Conservation (phyloP, 495 filamentous ascomycete genomes). For the Penicillium antarcticum region DNA sequence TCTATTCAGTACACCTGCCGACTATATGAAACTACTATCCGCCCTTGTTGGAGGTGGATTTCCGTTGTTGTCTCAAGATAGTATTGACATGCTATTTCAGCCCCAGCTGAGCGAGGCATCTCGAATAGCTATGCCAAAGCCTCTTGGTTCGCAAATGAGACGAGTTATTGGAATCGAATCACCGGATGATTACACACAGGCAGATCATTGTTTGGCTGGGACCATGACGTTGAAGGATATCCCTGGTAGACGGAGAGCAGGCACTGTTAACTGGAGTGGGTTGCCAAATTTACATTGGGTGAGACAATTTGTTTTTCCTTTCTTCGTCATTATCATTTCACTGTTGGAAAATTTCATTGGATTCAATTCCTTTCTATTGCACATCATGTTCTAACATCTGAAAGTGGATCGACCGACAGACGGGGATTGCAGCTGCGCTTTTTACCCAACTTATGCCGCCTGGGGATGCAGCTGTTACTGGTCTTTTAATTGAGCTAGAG, state of each 20-base stretch:
- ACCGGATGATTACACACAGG: slow-evolving; percentile 1
- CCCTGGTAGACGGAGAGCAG: slow-evolving; percentile 13
- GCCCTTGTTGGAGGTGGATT: slow-evolving; percentile 9
- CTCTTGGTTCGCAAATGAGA: slow-evolving; percentile 14
- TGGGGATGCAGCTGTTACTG: slow-evolving; percentile 7
- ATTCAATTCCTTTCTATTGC: not conserved
- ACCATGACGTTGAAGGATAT: slow-evolving; percentile 12
- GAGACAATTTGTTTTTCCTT: not conserved
- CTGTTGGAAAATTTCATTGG: not conserved
- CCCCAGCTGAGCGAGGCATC: slow-evolving; percentile 12
- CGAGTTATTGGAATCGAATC: slow-evolving; percentile 8
- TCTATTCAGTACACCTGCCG: slow-evolving; percentile 29
- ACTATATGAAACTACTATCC: slow-evolving; percentile 11
- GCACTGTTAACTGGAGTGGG: slow-evolving; percentile 22
- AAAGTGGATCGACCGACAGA: slow-evolving; percentile 8
- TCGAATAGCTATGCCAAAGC: slow-evolving; percentile 15
- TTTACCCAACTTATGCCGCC: slow-evolving; percentile 11
- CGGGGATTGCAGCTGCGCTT: slow-evolving; percentile 3
- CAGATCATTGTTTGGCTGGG: slow-evolving; percentile 14
- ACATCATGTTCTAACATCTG: not conserved
- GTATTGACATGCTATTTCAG: slow-evolving; percentile 13
- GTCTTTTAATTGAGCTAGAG: slow-evolving; percentile 3
- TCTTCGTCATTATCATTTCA: not conserved
- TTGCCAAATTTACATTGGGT: slow-evolving; percentile 26
- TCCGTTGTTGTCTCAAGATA: not conserved